Base-by-base conservation (phyloP, 2,329 filamentous ascomycete genomes). In the Helotiales sp. region DNA sequence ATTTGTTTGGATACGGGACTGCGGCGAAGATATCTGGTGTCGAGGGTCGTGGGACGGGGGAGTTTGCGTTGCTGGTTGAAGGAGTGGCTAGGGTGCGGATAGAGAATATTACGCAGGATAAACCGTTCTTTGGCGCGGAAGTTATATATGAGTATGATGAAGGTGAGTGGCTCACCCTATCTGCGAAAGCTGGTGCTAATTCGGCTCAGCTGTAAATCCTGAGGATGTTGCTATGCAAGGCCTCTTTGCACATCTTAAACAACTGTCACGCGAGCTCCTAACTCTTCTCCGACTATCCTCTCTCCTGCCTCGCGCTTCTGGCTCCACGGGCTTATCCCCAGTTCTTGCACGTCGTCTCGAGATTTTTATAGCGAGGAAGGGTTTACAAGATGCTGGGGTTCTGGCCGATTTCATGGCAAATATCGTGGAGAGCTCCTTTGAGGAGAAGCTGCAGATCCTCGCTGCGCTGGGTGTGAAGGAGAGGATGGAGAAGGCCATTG, bases 331-430 rank as follows among this genome's bases (percentile, higher is more conserved):
- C 3, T 77, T 98, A 15, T 93, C 92, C 3, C 93, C 93, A 0
- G 77, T 93, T n/a, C 81, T 98, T 52, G 91, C 91, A 0, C 85
- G 92, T 51, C 85, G 93, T 52, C 83, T 99, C 42, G 93, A 98
- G 69, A 76, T 93, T 53, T 95, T 91, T 73, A 96, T 99, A 63
- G 82, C 86, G 30, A 86, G 88, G 72, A 96, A 95, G 71, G 87
- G 91, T 58, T 73, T 95, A 51, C 80, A 84, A 40, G 92, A 98
- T 65, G 93, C 93, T 1, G 93, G 93, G 2, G 78, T 86, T 8
- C 80, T 99, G 9, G 93, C 95, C 6, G 95, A 99, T 72, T 98
- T 98, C 72, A 97, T 99, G 91, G 88, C 91, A 36, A 96, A 96
- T 70, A 83, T 98, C 24, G 84, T 96, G 2, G 91, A 96, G 62